phyloP scores from a whole-genome alignment of 371 early-diverging fungal genomes.

The Mortierella sp. region DNA sequence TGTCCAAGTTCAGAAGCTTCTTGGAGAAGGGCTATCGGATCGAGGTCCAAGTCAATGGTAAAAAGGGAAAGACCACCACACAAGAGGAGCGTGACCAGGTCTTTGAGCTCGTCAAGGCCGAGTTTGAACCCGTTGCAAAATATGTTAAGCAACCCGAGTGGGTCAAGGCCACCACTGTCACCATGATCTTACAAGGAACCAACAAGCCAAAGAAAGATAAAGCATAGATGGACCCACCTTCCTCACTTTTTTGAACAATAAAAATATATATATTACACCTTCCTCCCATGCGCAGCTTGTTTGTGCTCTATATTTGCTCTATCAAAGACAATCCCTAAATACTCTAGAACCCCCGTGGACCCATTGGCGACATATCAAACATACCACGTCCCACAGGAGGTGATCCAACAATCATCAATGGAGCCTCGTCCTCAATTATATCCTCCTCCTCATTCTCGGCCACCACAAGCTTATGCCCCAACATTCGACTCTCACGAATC shows the following conservation, averaged over 20 bases:
- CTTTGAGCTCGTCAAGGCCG: conserved; percentile 33
- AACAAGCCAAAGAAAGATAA: conserved; percentile 18
- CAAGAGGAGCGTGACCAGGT: conserved; percentile 32
- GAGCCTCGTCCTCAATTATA: conserved; percentile 39
- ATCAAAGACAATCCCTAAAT: neutral
- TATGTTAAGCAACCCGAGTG: conserved; percentile 45
- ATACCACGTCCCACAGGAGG: conserved; percentile 24
- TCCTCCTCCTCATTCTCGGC: conserved; percentile 25
- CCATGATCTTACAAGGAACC: conserved; percentile 41
- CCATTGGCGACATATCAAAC: conserved; percentile 1
- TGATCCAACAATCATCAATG: conserved; percentile 41
- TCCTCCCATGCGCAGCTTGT: neutral
- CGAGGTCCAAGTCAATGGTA: conserved; percentile 64
- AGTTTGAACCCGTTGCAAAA: conserved; percentile 48
- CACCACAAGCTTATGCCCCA: conserved; percentile 45
- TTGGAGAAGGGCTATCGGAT: conserved; percentile 69
- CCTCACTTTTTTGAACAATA: too few species aligned
- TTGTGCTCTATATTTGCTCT: neutral
- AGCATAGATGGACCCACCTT: neutral
- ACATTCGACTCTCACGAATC: conserved; percentile 47
- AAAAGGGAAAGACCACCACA: conserved; percentile 54
- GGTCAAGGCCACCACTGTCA: conserved; percentile 39
- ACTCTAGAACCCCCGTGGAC: neutral
- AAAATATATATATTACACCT: too few species aligned
- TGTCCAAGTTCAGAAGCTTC: conserved; percentile 61